A percentile compares a stretch with the other conserved stretches of the same genome.
phyloP scores from a whole-genome alignment of 208 protist species.

The Trypanosoma caninum region DNA sequence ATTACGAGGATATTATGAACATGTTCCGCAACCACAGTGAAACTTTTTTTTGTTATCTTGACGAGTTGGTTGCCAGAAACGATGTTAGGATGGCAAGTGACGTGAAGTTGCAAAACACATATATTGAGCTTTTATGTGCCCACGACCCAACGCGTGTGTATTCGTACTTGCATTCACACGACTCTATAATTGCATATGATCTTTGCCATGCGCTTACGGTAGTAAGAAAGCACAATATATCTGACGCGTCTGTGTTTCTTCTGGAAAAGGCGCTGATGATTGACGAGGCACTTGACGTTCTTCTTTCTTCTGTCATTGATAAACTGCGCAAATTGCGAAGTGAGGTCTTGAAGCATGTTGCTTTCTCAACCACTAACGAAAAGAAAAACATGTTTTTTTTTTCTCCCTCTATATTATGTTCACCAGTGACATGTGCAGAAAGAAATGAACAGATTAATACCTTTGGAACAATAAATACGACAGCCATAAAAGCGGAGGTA shows the following conservation, averaged over 20 bases:
- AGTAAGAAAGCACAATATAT: slow-evolving; percentile 46
- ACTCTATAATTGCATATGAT: slow-evolving; percentile 60
- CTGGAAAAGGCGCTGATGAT: slow-evolving; percentile 53
- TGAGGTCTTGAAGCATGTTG: slow-evolving; percentile 10
- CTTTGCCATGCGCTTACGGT: slow-evolving; percentile 42
- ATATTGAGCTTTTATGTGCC: slow-evolving; percentile 77
- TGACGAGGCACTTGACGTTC: slow-evolving; percentile 53
- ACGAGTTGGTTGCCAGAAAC: slow-evolving; percentile 60
- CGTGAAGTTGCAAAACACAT: slow-evolving; percentile 70
- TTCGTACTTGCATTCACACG: slow-evolving; percentile 42
- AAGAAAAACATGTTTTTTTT: too few species aligned
- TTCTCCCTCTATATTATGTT: too few species aligned
- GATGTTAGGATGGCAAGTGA: slow-evolving; percentile 41
- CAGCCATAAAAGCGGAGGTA: too few species aligned
- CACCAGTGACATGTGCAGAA: too few species aligned
- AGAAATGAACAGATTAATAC: too few species aligned
- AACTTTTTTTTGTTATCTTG: slow-evolving; percentile 67
- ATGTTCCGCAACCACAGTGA: slow-evolving; percentile 56
- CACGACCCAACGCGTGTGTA: slow-evolving; percentile 58
- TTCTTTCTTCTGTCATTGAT: slow-evolving; percentile 24
- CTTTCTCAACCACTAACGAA: neutral
- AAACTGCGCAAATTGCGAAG: slow-evolving; percentile 11
- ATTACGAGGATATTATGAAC: slow-evolving; percentile 62
- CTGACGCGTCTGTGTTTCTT: slow-evolving; percentile 63
- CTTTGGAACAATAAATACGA: too few species aligned